phyloP scores from a whole-genome alignment of 2,329 filamentous ascomycete species.

The Phaeosphaeriaceae sp. region DNA sequence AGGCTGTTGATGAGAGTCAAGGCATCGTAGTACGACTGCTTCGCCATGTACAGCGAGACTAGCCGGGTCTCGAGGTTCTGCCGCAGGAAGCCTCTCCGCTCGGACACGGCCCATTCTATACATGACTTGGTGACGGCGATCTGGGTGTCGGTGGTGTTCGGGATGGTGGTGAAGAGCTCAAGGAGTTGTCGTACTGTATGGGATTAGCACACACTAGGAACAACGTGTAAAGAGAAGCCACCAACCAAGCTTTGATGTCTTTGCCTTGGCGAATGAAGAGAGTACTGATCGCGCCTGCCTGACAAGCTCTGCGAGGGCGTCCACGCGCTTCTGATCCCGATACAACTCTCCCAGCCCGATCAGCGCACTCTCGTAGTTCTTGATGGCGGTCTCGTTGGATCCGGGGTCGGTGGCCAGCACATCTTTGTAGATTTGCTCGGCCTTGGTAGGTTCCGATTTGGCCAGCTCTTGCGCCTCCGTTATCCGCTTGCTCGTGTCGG shows the following conservation, averaged over 20 bases:
- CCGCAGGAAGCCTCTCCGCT: conserved; percentile 93
- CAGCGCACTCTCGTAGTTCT: conserved; percentile 90
- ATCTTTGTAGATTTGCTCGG: conserved; percentile 87
- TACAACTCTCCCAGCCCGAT: conserved; percentile 92
- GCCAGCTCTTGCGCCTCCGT: conserved; percentile 86
- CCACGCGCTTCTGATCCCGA: conserved; percentile 80
- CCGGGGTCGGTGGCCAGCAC: conserved; percentile 86
- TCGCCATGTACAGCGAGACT: conserved; percentile 93
- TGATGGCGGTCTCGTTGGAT: conserved; percentile 82
- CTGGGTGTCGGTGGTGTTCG: conserved; percentile 93
- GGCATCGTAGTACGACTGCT: conserved; percentile 96
- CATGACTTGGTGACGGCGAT: conserved; percentile 96
- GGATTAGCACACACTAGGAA: conserved; percentile 7
- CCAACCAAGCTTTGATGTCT: conserved; percentile 96
- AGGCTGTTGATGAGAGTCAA: conserved; percentile 96
- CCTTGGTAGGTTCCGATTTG: conserved; percentile 82
- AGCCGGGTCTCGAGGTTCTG: conserved; percentile 98
- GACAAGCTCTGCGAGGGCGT: conserved; percentile 88
- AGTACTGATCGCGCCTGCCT: conserved; percentile 89
- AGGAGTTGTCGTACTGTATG: conserved; percentile 87
- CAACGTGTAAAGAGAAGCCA: neutral
- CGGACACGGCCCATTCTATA: conserved; percentile 97
- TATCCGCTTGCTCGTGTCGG: conserved; percentile 71
- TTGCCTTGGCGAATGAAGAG: conserved; percentile 97
- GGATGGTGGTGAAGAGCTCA: conserved; percentile 92